Evolutionary conservation across 495 filamentous ascomycete species (phyloP).

Genomic region (Aspergillus saccharolyticus): DNA sequence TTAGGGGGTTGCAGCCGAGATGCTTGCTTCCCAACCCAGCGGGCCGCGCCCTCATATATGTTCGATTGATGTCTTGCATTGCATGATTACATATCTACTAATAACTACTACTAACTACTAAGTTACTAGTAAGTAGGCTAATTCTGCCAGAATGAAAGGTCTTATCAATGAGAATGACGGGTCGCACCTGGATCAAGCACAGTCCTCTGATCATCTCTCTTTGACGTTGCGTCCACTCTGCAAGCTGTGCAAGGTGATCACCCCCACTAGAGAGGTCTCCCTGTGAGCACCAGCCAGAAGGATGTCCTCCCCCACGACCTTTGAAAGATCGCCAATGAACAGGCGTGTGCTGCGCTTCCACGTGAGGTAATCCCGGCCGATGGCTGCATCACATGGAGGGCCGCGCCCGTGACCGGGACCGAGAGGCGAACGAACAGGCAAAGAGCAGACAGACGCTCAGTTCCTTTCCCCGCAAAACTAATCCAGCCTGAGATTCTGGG

Average conservation of each 20-base stretch:
- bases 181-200: background rate
- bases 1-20: background rate
- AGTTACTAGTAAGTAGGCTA: no score
- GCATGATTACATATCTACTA: background rate
- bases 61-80: background rate
- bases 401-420: constrained; percentile 3
- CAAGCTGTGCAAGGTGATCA: background rate
- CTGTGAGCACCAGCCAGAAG: background rate
- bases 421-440: constrained; percentile 2
- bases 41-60: background rate
- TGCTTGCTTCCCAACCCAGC: background rate
- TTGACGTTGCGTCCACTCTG: background rate
- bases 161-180: background rate
- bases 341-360: background rate
- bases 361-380: background rate
- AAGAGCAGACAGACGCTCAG: background rate
- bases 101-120: no score
- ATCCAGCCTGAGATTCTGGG: background rate
- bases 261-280: background rate
- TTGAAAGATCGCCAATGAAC: background rate
- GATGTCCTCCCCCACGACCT: background rate
- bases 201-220: background rate
- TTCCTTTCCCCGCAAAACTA: constrained; percentile 4
- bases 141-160: no score
- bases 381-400: constrained; percentile 6